Evolutionary conservation across 805 yeast genomes (phyloP).

Genomic region (Barnettozyma populi): DNA sequence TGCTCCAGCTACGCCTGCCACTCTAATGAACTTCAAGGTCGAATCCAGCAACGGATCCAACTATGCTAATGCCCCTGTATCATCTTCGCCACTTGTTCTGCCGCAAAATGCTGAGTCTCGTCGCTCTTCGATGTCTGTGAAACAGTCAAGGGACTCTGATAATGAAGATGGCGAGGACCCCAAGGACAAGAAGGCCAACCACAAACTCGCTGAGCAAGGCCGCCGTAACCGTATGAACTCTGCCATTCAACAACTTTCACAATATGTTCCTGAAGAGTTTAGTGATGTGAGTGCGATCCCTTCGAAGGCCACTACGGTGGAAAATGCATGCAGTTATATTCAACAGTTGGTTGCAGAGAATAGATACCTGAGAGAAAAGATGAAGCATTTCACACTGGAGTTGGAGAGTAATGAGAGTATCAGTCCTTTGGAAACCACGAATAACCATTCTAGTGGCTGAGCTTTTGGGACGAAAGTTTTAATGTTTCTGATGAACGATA

Average conservation of each 20-base stretch:
- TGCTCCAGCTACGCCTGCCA: slow-evolving; percentile 26
- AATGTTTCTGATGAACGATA: neutral
- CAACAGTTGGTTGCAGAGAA: slow-evolving; percentile 37
- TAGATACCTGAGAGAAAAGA: slow-evolving; percentile 15
- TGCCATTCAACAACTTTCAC: slow-evolving; percentile 73
- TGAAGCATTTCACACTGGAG: slow-evolving; percentile 14
- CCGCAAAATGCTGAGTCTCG: slow-evolving; percentile 14
- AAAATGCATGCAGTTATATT: slow-evolving; percentile 74
- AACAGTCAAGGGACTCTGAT: neutral
- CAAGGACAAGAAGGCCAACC: slow-evolving; percentile 36
- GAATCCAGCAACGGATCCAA: slow-evolving; percentile 7
- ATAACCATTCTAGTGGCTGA: slow-evolving; percentile 5
- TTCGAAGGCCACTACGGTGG: slow-evolving; percentile 93
- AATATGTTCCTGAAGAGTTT: slow-evolving; percentile 57
- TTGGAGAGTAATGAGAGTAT: slow-evolving; percentile 24
- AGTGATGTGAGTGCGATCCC: slow-evolving; percentile 56
- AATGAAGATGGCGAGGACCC: slow-evolving; percentile 12
- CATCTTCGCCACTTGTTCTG: slow-evolving; percentile 18
- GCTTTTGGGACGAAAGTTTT: neutral
- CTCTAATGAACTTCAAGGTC: slow-evolving; percentile 21
- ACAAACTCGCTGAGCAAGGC: slow-evolving; percentile 94
- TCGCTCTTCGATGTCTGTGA: slow-evolving; percentile 9
- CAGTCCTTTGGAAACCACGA: slow-evolving; percentile 25
- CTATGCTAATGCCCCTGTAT: neutral
- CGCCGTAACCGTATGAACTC: slow-evolving; percentile 86